Evolutionary conservation across 2,329 filamentous ascomycete genomes (phyloP).

Genomic region (Colletotrichum zoysiae): DNA sequence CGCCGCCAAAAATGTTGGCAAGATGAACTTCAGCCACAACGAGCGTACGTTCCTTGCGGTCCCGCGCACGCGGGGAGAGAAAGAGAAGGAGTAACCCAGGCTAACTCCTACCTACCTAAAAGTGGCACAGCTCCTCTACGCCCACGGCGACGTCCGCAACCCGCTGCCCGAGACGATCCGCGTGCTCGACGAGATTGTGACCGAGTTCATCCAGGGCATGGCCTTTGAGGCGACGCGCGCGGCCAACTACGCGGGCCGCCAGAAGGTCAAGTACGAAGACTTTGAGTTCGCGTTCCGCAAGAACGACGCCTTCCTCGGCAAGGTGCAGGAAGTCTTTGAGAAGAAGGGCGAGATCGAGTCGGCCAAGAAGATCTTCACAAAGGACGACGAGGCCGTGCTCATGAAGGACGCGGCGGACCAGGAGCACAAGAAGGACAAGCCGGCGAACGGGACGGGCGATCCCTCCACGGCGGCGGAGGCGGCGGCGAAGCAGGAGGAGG

Average conservation of each 20-base stretch:
- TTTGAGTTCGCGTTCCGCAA: constrained; percentile 94
- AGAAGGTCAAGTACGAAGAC: constrained; percentile 98
- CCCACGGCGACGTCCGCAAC: constrained; percentile 81
- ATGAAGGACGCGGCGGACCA: constrained; percentile 64
- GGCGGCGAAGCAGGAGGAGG: constrained; percentile 59
- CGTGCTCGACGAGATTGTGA: constrained; percentile 93
- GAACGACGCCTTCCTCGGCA: constrained; percentile 86
- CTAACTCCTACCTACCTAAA: constrained; percentile 30
- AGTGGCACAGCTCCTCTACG: constrained; percentile 83
- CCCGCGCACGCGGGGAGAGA: background rate
- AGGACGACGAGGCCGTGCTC: constrained; percentile 73
- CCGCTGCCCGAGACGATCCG: constrained; percentile 87
- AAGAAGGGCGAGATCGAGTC: constrained; percentile 90
- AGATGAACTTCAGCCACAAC: constrained; percentile 81
- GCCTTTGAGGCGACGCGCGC: constrained; percentile 90
- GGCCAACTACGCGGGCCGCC: constrained; percentile 86
- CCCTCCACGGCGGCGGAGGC: constrained; percentile 47
- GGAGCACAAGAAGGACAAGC: constrained; percentile 56
- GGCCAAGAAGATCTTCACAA: constrained; percentile 80
- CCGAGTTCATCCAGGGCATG: constrained; percentile 95
- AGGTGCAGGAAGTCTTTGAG: constrained; percentile 89
- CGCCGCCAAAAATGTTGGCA: constrained; percentile 83
- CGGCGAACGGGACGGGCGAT: constrained; percentile 42
- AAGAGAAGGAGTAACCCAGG: background rate
- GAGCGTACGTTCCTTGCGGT: constrained; percentile 68